Evolutionary conservation across 305 asterid species (phyloP).

Genomic region (Solanum aculeatissimum): DNA sequence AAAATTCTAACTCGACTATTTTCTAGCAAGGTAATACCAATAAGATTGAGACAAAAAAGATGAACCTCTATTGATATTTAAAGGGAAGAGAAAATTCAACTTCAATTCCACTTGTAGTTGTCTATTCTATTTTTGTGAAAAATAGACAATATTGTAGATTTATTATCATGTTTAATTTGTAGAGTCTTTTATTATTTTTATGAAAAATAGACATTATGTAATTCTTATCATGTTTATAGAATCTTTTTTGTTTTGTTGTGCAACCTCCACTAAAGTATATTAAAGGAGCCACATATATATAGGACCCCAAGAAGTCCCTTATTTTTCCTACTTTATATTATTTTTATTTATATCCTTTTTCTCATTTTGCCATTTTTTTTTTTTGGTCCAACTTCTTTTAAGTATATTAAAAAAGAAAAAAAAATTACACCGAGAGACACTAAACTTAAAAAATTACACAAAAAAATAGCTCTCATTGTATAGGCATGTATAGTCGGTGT

Average conservation of each 20-base stretch:
- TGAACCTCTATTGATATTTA: neutral
- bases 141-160: neutral
- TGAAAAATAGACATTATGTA: neutral
- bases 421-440: too few species aligned
- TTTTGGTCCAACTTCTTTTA: too few species aligned
- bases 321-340: neutral
- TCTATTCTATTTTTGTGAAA: neutral
- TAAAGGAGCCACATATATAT: neutral
- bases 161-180: neutral
- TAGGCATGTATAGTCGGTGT: too few species aligned
- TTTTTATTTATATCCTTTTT: neutral
- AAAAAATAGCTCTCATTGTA: too few species aligned
- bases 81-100: neutral
- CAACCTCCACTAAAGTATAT: neutral
- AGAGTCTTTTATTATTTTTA: neutral
- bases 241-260: neutral
- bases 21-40: neutral
- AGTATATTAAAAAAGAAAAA: too few species aligned
- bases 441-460: too few species aligned
- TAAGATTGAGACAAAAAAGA: neutral
- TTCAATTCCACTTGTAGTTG: neutral
- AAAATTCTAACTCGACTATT: neutral
- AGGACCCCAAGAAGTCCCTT: neutral
- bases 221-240: neutral
- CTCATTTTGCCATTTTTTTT: neutral